phyloP scores from a whole-genome alignment of 108 stramenopile genomes.

The Thalassiosira profunda region DNA sequence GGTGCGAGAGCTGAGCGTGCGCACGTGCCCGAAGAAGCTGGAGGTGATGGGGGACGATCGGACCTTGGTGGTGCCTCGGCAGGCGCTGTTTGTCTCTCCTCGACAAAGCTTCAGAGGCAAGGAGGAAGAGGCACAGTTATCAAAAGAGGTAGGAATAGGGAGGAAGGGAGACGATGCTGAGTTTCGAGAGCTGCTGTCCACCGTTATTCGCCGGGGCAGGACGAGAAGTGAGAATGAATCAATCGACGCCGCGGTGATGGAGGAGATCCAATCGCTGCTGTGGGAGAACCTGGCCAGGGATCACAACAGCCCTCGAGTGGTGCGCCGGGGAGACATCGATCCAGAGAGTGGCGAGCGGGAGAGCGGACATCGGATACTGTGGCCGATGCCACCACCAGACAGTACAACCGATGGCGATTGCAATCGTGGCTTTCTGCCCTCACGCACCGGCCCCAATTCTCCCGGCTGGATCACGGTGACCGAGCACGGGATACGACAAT shows the following conservation, averaged over 20 bases:
- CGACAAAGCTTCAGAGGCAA: too few species aligned
- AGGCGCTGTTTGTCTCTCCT: slow-evolving; percentile 21
- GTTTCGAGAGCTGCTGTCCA: slow-evolving; percentile 2
- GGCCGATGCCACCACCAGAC: slow-evolving; percentile 37
- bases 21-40: slow-evolving; percentile 48
- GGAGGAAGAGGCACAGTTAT: too few species aligned
- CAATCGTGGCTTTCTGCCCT: slow-evolving; percentile 28
- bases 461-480: slow-evolving; percentile 93
- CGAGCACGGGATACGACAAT: slow-evolving; percentile 90
- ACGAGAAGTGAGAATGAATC: too few species aligned
- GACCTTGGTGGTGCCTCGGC: slow-evolving; percentile 69
- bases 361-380: slow-evolving; percentile 77
- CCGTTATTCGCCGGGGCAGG: too few species aligned
- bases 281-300: slow-evolving; percentile 58
- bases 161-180: too few species aligned
- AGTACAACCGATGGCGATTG: slow-evolving; percentile 14
- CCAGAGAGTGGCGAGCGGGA: slow-evolving; percentile 75
- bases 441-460: slow-evolving; percentile 48
- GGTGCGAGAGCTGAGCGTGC: slow-evolving; percentile 30
- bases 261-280: slow-evolving; percentile 36
- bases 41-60: slow-evolving; percentile 85
- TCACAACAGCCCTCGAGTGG: slow-evolving; percentile 60
- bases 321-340: slow-evolving; percentile 79
- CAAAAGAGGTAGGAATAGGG: too few species aligned
- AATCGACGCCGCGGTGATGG: background rate